Evolutionary conservation across 1,284 basidiomycete species (phyloP).

Genomic region (Ganoderma meredithae): DNA sequence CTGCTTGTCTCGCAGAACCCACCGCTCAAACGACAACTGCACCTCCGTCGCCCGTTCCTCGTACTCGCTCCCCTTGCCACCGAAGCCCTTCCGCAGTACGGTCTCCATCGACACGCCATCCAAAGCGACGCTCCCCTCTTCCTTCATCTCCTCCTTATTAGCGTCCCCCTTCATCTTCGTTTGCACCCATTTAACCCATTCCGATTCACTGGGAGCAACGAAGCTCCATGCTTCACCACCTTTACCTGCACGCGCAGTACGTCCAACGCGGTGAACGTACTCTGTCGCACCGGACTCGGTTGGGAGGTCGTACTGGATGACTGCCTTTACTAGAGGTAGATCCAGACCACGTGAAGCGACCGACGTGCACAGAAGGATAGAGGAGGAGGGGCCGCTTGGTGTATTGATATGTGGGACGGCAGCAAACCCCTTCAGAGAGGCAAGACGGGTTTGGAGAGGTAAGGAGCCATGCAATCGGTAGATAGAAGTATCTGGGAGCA

Average conservation of each 20-base stretch:
- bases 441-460: conserved; percentile 81
- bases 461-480: conserved; percentile 97
- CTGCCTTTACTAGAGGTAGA: conserved; percentile 92
- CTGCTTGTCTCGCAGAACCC: conserved; percentile 82
- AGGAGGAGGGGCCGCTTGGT: conserved; percentile 48
- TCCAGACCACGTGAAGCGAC: conserved; percentile 99
- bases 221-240: conserved; percentile 93
- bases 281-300: conserved; percentile 97
- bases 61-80: conserved; percentile 81
- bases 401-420: conserved; percentile 46
- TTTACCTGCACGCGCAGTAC: conserved; percentile 94
- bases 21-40: conserved; percentile 94
- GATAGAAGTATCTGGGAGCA: conserved; percentile 85
- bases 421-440: conserved; percentile 86
- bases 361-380: conserved; percentile 93
- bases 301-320: conserved; percentile 96
- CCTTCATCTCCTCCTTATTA: conserved; percentile 29
- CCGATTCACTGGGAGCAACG: conserved; percentile 84
- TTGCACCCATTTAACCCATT: conserved; percentile 91
- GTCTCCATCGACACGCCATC: conserved; percentile 72
- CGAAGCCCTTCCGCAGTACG: conserved; percentile 85
- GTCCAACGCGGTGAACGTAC: conserved; percentile 96
- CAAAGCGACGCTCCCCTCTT: conserved; percentile 57
- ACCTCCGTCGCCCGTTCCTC: conserved; percentile 95
- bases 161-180: conserved; percentile 71